These are phyloP conservation scores for Penicillium decumbens DNA, from an alignment of 2,329 filamentous ascomycete genomes.

Conservation along the genomic window DNA sequence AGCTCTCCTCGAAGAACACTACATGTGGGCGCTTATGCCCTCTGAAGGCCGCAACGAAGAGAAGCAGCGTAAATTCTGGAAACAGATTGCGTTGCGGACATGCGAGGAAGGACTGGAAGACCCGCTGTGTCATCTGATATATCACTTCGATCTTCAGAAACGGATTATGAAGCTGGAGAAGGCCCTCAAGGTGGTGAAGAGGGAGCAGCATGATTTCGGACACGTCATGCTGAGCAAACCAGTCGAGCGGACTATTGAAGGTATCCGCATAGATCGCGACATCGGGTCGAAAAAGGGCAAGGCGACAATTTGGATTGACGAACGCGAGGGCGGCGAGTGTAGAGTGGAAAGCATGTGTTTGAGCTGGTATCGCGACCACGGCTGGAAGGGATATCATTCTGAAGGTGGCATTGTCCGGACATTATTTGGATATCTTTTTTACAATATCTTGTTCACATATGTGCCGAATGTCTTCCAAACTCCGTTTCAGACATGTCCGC, in stretches of 20 bases:
- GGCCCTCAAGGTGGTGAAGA: conserved; percentile 71
- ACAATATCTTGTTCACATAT: conserved; percentile 86
- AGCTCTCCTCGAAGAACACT: conserved; percentile 89
- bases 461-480: conserved; percentile 97
- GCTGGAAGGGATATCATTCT: conserved; percentile 92
- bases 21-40: conserved; percentile 66
- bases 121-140: conserved; percentile 81
- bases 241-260: conserved; percentile 68
- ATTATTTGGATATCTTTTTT: conserved; percentile 84
- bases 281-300: conserved; percentile 38
- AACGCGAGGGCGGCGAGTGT: conserved; percentile 66
- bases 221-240: conserved; percentile 76
- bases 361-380: conserved; percentile 72
- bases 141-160: conserved; percentile 92
- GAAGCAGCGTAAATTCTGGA: conserved; percentile 76
- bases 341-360: conserved; percentile 93
- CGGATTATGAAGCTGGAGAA: conserved; percentile 88
- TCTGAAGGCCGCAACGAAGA: conserved; percentile 50
- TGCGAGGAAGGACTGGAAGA: conserved; percentile 87
- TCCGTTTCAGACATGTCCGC: conserved; percentile 83
- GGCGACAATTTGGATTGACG: conserved; percentile 83
- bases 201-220: conserved; percentile 87
- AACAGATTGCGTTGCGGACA: conserved; percentile 66
- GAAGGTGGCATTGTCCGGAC: conserved; percentile 93
- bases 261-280: conserved; percentile 68